phyloP scores from a whole-genome alignment of 345 rosid genomes.

The Eucalyptus brandiana region DNA sequence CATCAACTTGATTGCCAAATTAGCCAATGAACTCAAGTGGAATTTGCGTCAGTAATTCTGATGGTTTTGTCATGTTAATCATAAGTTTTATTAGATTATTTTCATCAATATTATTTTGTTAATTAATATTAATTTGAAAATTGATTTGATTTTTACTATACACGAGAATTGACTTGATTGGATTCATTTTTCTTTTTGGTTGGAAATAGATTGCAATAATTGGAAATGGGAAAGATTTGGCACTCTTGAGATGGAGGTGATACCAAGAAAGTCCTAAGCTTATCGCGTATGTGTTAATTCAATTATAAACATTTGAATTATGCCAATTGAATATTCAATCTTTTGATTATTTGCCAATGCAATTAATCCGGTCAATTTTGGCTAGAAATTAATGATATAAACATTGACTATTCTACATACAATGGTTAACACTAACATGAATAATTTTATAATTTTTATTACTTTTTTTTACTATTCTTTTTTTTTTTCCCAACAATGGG shows the following conservation, averaged over 20 bases:
- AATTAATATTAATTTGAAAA: neutral
- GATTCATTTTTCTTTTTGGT: neutral
- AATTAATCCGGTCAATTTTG: no score
- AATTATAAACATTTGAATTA: no score
- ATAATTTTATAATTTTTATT: no score
- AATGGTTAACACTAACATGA: accelerated
- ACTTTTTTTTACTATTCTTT: no score
- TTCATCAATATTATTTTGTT: neutral
- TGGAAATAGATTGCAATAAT: neutral
- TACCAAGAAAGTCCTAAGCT: neutral
- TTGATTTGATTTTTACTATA: neutral
- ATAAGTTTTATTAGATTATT: neutral
- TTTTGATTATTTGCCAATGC: no score
- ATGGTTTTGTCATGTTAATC: neutral
- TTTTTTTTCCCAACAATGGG: neutral
- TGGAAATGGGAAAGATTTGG: neutral
- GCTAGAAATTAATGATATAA: no score
- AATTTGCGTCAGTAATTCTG: neutral
- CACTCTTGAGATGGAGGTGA: neutral
- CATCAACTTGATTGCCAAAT: neutral
- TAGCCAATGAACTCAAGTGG: neutral
- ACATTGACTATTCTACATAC: no score
- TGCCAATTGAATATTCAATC: no score
- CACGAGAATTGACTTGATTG: neutral
- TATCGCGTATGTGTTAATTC: accelerated